These are phyloP conservation scores for Aspergillus sp. DNA, from an alignment of 2,329 filamentous ascomycete genomes.

Conservation along the genomic window DNA sequence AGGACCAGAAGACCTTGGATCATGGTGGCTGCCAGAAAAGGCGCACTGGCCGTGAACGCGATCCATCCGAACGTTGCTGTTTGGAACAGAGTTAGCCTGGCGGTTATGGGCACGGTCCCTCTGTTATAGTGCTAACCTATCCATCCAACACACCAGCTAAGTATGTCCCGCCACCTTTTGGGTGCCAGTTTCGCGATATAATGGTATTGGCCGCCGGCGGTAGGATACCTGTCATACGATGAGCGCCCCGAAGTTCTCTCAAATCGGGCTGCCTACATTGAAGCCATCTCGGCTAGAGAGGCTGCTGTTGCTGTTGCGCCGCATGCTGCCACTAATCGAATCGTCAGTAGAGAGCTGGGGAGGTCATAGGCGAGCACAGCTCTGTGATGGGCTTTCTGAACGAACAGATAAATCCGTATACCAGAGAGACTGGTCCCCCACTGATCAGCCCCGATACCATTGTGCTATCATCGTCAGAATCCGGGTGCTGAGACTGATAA, in stretches of 20 bases:
- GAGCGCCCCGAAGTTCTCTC: neutral
- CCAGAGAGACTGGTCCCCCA: constrained; percentile 6
- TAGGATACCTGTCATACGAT: constrained; percentile 4
- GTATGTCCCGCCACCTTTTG: neutral
- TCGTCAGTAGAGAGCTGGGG: no score
- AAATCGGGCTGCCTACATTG: constrained; percentile 3
- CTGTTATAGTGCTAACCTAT: neutral
- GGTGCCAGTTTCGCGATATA: constrained; percentile 7
- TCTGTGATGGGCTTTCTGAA: neutral
- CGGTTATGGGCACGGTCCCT: no score
- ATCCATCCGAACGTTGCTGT: constrained; percentile 10
- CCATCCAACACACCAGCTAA: constrained; percentile 10
- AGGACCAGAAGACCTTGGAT: constrained; percentile 47
- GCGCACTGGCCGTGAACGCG: constrained; percentile 30
- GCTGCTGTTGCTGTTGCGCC: constrained; percentile 5
- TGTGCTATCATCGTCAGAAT: neutral
- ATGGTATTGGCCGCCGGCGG: constrained; percentile 12
- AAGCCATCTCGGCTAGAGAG: constrained; percentile 8
- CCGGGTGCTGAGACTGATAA: neutral
- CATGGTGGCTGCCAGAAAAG: constrained; percentile 46
- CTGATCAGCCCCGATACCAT: constrained; percentile 4
- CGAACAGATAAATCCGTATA: constrained; percentile 10
- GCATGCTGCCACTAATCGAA: constrained; percentile 3
- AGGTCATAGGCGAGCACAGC: no score
- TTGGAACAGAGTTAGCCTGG: neutral